Percentiles rank a stretch among this genome's conserved stretches.
Evolutionary conservation across 345 rosid species (phyloP).

Genomic region (Brassica incana): DNA sequence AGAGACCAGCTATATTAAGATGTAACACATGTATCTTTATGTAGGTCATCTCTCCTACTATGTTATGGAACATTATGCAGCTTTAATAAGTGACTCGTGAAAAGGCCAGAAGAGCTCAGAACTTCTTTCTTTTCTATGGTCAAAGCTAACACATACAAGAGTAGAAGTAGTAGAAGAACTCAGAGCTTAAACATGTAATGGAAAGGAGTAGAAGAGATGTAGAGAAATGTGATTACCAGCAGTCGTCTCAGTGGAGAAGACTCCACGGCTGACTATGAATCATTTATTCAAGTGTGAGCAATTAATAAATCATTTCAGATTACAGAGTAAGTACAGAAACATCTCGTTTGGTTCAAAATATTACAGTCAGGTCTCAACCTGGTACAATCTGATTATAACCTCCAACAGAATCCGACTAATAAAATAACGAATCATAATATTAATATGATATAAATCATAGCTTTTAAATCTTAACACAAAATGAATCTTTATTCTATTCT

Average conservation of each 20-base stretch:
- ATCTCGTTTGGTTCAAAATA: conserved; percentile 14
- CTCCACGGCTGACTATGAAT: conserved; percentile 35
- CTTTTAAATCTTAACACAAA: conserved; percentile 11
- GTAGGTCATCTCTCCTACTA: neutral
- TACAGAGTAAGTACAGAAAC: conserved; percentile 1
- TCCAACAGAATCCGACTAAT: neutral
- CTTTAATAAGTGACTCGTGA: neutral
- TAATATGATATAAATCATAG: conserved; percentile 12
- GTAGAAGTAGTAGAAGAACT: neutral
- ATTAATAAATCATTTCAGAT: conserved; percentile 8
- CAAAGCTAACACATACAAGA: too few species aligned
- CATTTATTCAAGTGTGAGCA: neutral
- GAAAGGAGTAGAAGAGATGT: neutral
- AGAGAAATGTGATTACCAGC: neutral
- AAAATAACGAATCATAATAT: conserved; percentile 28
- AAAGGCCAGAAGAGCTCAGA: neutral
- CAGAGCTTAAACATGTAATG: neutral
- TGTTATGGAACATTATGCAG: neutral
- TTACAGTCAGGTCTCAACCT: conserved; percentile 18
- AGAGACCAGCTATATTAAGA: neutral
- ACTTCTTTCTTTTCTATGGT: too few species aligned
- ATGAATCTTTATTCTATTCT: conserved; percentile 27
- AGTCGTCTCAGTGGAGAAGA: too few species aligned
- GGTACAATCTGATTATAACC: neutral
- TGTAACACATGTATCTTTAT: neutral